Evolutionary conservation across 192 early-diverging fungal species (phyloP), one percentile per base, ranked within the genome.

Genomic region (Podila clonocystis): DNA sequence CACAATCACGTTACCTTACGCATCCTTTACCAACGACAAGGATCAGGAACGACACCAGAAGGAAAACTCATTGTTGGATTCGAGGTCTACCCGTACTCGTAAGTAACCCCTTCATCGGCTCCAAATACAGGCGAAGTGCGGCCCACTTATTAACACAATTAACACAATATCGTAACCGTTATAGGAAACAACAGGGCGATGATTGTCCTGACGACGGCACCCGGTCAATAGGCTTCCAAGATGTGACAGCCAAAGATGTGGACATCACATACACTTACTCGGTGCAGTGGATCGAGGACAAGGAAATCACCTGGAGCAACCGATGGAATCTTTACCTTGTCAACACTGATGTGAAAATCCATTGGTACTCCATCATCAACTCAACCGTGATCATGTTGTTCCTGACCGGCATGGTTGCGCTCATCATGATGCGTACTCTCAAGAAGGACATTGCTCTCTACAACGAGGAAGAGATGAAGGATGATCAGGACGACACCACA

Each of bases 361-460:
- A 93, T 68, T 90, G 88, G 88, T 92, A 89, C 70, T 85, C 92
- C 3, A 91, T 91, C 49, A 73, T 93, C 78, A 95, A 95, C 78
- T 90, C 90, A n/a, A 74, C 88, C 0, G 75, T 95, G 9, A 89
- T 94, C 36, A 84, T 87, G 31, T 17, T 94, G 20, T 84, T 91
- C 63, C 75, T 94, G 17, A 86, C 89, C 22, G 89, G 84, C 17
- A 85, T 95, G 41, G 85, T 92, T 7, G 87, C 87, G 17, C 72
- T 94, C 24, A 92, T 95, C 66, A 72, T 95, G 61, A 68, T 93
- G 78, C 87, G 89, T 60, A 91, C 92, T 28, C 75, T 90, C 9
- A 87, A 85, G 68, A 89, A 88, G 60, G 94, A 95, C 50, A 67
- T 89, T 24, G 58, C 82, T 34, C 71, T 55, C 22, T 84, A 86